Evolutionary conservation across 1,284 basidiomycete species (phyloP).

Genomic region (Pisolithus thermaeus): DNA sequence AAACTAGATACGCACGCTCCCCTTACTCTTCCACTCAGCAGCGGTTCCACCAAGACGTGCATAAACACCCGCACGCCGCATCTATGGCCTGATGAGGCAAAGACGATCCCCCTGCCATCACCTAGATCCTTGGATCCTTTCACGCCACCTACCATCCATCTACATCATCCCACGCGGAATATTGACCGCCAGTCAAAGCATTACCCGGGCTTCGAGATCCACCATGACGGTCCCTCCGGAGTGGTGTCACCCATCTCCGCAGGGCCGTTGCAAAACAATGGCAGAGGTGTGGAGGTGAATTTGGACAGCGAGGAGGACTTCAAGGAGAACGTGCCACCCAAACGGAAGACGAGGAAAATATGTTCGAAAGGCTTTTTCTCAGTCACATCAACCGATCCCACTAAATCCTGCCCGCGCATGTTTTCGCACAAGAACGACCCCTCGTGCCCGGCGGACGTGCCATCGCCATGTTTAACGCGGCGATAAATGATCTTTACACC

Average conservation of each 20-base stretch:
- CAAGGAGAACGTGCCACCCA: conserved; percentile 54
- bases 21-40: background rate
- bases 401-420: conserved; percentile 13
- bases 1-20: conserved; percentile 21
- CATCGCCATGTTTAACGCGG: conserved; percentile 15
- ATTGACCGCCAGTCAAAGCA: conserved; percentile 56
- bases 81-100: background rate
- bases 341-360: conserved; percentile 37
- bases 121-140: conserved; percentile 20
- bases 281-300: conserved; percentile 17
- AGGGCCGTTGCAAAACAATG: conserved; percentile 6
- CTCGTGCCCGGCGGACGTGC: conserved; percentile 9
- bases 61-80: background rate
- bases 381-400: conserved; percentile 10
- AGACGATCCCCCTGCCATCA: conserved; percentile 11
- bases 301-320: conserved; percentile 28
- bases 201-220: conserved; percentile 67
- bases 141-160: conserved; percentile 20
- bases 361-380: conserved; percentile 20
- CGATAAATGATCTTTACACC: conserved; percentile 12
- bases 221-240: conserved; percentile 39
- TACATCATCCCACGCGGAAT: conserved; percentile 27
- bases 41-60: background rate
- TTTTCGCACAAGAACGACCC: conserved; percentile 9
- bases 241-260: conserved; percentile 10